Evolutionary conservation across 2,329 filamentous ascomycete genomes (phyloP), one percentile per base, ranked within the genome.

Genomic region (Kalmusia sp.): DNA sequence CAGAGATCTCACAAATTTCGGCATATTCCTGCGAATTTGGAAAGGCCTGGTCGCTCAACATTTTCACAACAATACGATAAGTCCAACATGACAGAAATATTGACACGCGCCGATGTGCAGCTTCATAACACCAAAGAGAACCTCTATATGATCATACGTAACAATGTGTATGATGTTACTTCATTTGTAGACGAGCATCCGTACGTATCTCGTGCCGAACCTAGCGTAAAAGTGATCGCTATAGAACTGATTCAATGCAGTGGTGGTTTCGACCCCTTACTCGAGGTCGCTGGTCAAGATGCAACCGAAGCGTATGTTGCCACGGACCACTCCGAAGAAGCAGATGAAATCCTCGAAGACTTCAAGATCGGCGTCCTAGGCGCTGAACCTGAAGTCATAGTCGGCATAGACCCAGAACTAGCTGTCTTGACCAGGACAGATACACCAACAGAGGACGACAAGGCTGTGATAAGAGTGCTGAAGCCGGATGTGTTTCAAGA

Each of bases 401-500:
- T 15, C n/a, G 31, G 31, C 31, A 15, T 34, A 11, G 31, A 34
- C 14, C 31, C 31, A 3, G 14, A 12, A n/a, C 31, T 15, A 15
- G 31, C 14, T 15, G 14, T 34, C 31, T 15, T 34, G 7, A n/a
- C 31, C n/a, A 12, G 17, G 14, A 15, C 31, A 34, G 14, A 12
- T 34, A n/a, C 14, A n/a, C 7, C 9, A n/a, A 15, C n/a, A 34
- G 14, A 34, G 9, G 31, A 6, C 14, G 7, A n/a, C 14, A 6
- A 15, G 6, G 31, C n/a, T 15, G 17, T 15, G 4, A 34, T 34
- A 34, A 34, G 14, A n/a, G 88, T 95, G 61, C 85, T 99, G 65
- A 93, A 93, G 79, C 92, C 93, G 24, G 87, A 88, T 65, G 83
- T 83, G 44, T 97, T 96, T 84, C 92, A 97, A 76, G 86, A 96